These are phyloP conservation scores for Helicostylum pulchrum DNA, from an alignment of 192 early-diverging fungal species.

Conservation along the genomic window DNA sequence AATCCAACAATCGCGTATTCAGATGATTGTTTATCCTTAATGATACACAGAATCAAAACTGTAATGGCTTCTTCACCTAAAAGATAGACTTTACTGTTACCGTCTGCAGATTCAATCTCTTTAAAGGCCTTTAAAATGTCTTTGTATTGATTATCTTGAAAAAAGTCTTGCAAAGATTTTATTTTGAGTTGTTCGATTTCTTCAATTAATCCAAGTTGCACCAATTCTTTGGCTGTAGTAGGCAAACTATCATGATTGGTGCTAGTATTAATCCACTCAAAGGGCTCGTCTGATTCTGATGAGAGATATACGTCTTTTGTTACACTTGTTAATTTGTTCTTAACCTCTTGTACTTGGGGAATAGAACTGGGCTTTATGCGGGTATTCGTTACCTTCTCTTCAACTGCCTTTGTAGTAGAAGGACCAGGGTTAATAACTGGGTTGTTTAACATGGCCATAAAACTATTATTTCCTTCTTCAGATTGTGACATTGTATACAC, in stretches of 20 bases:
- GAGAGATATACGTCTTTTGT: not conserved
- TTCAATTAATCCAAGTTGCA: not conserved
- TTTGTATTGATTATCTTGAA: not conserved
- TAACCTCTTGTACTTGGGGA: not conserved
- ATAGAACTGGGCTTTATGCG: not conserved
- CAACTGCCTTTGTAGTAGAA: not conserved
- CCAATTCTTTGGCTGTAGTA: not conserved
- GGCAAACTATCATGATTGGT: not conserved
- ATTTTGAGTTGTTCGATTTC: not conserved
- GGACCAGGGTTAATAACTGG: conserved; percentile 8
- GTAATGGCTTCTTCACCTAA: not conserved
- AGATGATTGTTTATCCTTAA: not conserved
- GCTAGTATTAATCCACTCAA: conserved; percentile 2
- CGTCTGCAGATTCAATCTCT: not conserved
- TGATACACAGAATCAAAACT: not conserved
- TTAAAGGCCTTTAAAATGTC: not conserved
- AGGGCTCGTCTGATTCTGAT: conserved; percentile 7
- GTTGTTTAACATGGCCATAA: conserved; percentile 7
- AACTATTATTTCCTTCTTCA: not conserved
- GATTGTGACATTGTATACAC: not conserved
- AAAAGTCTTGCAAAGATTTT: not conserved
- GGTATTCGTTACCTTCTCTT: not conserved
- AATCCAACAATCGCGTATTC: not conserved
- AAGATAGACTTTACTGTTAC: not conserved
- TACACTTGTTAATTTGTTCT: not conserved